Evolutionary conservation across 441 rosid genomes (phyloP).

Genomic region (Dalechampia spathulata): DNA sequence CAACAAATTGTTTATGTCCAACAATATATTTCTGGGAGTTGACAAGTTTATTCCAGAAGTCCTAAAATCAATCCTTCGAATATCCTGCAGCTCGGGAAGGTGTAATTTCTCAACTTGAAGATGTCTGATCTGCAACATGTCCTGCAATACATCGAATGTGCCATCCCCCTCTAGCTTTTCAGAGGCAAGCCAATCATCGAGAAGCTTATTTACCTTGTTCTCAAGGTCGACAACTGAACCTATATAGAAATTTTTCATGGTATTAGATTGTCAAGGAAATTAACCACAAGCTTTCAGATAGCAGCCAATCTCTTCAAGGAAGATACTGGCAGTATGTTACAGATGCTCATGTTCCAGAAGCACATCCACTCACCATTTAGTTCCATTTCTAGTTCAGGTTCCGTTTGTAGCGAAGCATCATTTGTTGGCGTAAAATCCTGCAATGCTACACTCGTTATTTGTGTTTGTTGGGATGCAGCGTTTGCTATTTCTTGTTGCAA

Average conservation of each 20-base stretch:
- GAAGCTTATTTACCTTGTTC: constrained; percentile 32
- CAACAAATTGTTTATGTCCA: constrained; percentile 46
- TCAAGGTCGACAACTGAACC: constrained; percentile 37
- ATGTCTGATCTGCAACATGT: constrained; percentile 55
- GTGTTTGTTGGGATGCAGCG: constrained; percentile 20
- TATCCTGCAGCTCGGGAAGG: constrained; percentile 52
- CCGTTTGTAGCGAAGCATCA: constrained; percentile 11
- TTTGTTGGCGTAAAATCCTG: not conserved
- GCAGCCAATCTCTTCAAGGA: not conserved
- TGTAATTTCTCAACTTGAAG: constrained; percentile 33
- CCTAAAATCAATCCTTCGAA: constrained; percentile 38
- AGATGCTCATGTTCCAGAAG: constrained; percentile 6
- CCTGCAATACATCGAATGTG: constrained; percentile 41
- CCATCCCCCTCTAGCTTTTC: constrained; percentile 61
- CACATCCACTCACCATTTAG: constrained; percentile 33
- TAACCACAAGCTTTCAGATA: not conserved
- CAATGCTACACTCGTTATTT: constrained; percentile 8
- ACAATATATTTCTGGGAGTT: constrained; percentile 37
- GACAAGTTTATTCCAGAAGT: constrained; percentile 28
- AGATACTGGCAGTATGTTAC: not conserved
- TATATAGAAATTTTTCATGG: constrained; percentile 14
- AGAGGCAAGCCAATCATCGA: constrained; percentile 48
- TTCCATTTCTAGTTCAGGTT: constrained; percentile 17
- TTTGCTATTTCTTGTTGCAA: constrained; percentile 23
- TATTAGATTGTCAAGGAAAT: constrained; percentile 5